Evolutionary conservation across 225 moss, liverwort and hornwort species (phyloP), one percentile per base, ranked within the genome.

Genomic region (Climacium dendroides): DNA sequence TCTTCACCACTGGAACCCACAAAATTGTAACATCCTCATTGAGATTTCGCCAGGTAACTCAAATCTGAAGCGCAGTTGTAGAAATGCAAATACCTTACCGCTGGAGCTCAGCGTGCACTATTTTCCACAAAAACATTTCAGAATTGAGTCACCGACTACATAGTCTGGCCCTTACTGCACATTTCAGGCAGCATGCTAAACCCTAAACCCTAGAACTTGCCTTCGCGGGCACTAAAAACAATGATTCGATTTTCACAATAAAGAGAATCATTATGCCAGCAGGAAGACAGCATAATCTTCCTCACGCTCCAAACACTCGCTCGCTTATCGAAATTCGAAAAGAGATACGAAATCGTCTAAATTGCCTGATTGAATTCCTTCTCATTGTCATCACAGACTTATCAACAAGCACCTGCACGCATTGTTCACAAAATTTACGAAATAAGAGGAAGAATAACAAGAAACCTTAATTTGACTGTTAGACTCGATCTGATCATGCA

Each of bases 391-490:
- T 53, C 66, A 30, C 69, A 82, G 30, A 53, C 15, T 67, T 34
- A 37, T 72, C 37, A 82, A 30, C 7, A 29, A 81, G 8, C 47
- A 43, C 74, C 34, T 13, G 32, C 24, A 35, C 25, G 47, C 30
- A 53, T 43, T 58, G 29, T 43, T 74, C 52, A 18, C 39, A 7
- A 37, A 54, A 43, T 64, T 57, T 20, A 41, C 41, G 30, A 48
- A n/a, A 66, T 8, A 41, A 74, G 74, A 60, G 67, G 50, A 28
- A 16, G 25, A 47, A 45, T 13, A 35, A 35, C 57, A 61, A 81
- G 7, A 78, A n/a, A 94, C 94, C 94, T 94, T 94, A 9, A 92
- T 87, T 41, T 87, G 91, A 81, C 50, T 55, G 70, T 85, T 88
- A 13, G 74, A 84, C 47, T 90, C 55, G 66, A 91, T 90, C 66